Base-by-base conservation (phyloP, 2,329 filamentous ascomycete genomes). In the Aspergillus sp. region DNA sequence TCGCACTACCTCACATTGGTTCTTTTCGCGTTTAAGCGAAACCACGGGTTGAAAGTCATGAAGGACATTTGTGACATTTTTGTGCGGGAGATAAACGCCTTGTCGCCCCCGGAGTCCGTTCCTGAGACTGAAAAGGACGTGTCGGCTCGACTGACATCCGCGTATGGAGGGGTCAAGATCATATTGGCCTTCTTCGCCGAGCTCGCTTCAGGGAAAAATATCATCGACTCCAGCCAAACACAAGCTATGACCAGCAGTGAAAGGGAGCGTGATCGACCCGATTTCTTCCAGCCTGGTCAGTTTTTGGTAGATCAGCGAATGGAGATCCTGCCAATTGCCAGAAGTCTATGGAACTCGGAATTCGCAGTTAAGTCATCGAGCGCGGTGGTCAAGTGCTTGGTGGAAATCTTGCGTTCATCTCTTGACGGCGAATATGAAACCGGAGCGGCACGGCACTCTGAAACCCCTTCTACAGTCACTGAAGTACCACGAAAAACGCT, bases 281-380 rank as follows among this genome's bases (percentile, higher is more conserved):
- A 80, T 45, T 75, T 71, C 47, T 84, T 83, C 54, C 64, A 69
- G 7, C 71, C 78, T 10, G 68, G 75, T 1, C 89, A 95, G 48
- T 82, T 96, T 34, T 66, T 95, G 10, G 78, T 96, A 4, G 89
- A 96, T 55, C 63, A 96, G 26, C 80, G 91, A 26, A 77, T 82
- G 61, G 75, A 79, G 15, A 75, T 95, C 15, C 64, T 95, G 10
- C 84, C 86, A 1, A 75, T 81, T 28, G 72, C 91, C 25, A 73
- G 74, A 35, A 72, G 79, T 29, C 72, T 96, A 16, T 98, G 91
- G 93, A 78, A 85, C 44, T 93, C 86, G 1, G 68, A 77, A 15
- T 75, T 93, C 29, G 75, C 91, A 12, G 86, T 94, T 46, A 88
- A 85, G 48, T 75, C 86, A 1, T 78, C 82, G 3, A 80, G 78